These are phyloP conservation scores for Chlorella sp. DNA, from an alignment of 139 green algal genomes.

Conservation along the genomic window DNA sequence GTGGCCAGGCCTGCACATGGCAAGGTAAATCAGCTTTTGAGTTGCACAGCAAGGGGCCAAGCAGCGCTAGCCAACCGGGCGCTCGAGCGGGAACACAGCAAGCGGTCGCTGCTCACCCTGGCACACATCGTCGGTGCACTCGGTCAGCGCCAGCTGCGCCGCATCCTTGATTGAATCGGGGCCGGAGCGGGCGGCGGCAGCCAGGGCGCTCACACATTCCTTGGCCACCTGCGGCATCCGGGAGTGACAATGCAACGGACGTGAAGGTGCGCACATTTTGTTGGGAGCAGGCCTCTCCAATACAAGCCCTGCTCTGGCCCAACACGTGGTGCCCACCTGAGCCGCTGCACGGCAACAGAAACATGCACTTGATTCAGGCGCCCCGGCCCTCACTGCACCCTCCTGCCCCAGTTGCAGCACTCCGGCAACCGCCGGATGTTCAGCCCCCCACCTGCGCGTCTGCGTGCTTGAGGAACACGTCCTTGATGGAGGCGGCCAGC, in stretches of 20 bases:
- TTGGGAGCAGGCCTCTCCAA: no score
- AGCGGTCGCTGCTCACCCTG: no score
- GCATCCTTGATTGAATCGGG: conserved; percentile 39
- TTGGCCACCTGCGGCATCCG: not conserved
- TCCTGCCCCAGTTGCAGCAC: no score
- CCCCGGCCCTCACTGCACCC: not conserved
- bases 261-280: not conserved
- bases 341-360: no score
- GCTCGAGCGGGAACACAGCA: no score
- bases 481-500: conserved; percentile 49
- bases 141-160: conserved; percentile 27
- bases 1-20: not conserved
- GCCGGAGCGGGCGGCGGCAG: conserved; percentile 32
- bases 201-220: conserved; percentile 38
- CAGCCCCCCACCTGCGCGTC: conserved; percentile 8
- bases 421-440: no score
- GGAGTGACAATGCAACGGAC: not conserved
- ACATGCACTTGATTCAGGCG: not conserved
- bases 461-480: conserved; percentile 49
- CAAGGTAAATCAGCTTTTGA: no score
- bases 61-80: no score
- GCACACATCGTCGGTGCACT: conserved; percentile 13
- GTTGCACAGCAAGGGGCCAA: no score
- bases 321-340: no score
- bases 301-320: no score